phyloP scores from a whole-genome alignment of 2,329 filamentous ascomycete species.

The Fusarium gaditjirri region DNA sequence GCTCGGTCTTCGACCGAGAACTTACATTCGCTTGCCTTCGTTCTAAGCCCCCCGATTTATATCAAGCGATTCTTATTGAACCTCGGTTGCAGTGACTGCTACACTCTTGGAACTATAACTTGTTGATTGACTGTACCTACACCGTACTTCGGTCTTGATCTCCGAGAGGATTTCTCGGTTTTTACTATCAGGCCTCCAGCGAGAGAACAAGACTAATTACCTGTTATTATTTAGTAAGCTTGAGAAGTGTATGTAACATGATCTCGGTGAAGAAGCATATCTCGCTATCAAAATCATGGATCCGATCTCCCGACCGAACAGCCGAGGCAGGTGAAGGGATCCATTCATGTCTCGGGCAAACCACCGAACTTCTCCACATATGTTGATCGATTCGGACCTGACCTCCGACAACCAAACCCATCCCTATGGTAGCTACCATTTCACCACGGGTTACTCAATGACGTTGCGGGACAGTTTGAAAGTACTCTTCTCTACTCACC shows the following conservation, averaged over 20 bases:
- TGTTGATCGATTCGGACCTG: constrained; percentile 10
- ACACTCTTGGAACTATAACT: neutral
- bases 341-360: constrained; percentile 7
- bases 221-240: neutral
- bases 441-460: constrained; percentile 2
- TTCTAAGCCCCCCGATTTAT: neutral
- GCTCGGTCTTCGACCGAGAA: constrained; percentile 32
- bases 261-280: neutral
- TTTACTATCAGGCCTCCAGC: neutral
- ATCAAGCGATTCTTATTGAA: neutral
- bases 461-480: neutral
- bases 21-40: neutral
- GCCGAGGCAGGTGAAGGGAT: constrained; percentile 41
- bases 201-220: neutral
- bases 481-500: neutral
- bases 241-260: neutral
- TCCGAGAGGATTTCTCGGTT: neutral
- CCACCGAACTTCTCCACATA: constrained; percentile 1
- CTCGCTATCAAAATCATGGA: neutral
- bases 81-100: constrained; percentile 20
- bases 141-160: neutral
- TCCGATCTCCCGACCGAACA: constrained; percentile 42
- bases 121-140: neutral
- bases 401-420: neutral
- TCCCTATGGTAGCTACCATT: neutral